phyloP scores from a whole-genome alignment of 108 stramenopile species.

The Seminavis robusta region DNA sequence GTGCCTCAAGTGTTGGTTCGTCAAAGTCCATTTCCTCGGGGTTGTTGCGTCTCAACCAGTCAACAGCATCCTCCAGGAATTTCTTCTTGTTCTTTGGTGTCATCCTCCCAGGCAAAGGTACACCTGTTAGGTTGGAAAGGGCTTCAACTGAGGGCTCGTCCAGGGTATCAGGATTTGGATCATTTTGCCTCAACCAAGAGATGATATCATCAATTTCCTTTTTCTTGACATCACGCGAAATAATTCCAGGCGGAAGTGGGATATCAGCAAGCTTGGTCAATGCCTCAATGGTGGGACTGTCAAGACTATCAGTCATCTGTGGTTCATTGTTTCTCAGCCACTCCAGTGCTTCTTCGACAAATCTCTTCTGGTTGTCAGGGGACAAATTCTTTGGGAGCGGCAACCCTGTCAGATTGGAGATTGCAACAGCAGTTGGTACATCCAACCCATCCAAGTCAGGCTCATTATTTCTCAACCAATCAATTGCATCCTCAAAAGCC shows the following conservation, averaged over 20 bases:
- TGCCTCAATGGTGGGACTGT: not conserved
- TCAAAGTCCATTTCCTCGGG: not conserved
- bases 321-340: conserved; percentile 20
- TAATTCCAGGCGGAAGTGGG: conserved; percentile 3
- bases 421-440: not conserved
- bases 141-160: not conserved
- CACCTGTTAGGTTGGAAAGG: conserved; percentile 1
- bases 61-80: conserved; percentile 3
- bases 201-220: conserved; percentile 4
- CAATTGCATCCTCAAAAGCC: not conserved
- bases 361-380: not conserved
- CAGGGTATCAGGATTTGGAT: not conserved
- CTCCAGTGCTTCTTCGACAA: conserved; percentile 15
- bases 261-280: conserved; percentile 10
- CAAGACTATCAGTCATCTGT: not conserved
- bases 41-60: conserved; percentile 17
- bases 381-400: not conserved
- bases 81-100: conserved; percentile 2
- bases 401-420: not conserved
- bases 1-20: not conserved
- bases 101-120: not conserved
- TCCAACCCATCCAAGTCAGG: conserved; percentile 4
- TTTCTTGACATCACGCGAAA: not conserved
- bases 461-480: conserved; percentile 5
- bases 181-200: conserved; percentile 4